These are phyloP conservation scores for Hysterium pulicare DNA, from an alignment of 2,329 filamentous ascomycete genomes.

Conservation along the genomic window DNA sequence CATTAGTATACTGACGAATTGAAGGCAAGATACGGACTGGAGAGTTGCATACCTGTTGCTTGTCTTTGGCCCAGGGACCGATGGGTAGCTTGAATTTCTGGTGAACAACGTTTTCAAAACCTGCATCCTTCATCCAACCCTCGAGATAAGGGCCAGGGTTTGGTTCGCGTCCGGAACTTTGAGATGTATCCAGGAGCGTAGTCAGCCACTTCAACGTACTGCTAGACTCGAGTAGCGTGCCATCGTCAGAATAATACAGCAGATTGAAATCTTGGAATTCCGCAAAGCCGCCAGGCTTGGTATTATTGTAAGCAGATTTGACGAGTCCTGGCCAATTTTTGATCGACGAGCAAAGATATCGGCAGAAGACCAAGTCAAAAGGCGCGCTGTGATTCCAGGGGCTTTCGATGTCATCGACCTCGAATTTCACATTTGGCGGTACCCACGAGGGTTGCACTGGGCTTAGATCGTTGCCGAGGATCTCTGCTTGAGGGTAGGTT, in stretches of 20 bases:
- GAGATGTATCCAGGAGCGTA: conserved; percentile 1
- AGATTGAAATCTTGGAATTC: conserved; percentile 49
- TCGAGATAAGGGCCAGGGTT: conserved; percentile 30
- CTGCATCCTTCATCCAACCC: conserved; percentile 38
- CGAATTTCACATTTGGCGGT: conserved; percentile 59
- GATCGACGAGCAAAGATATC: conserved; percentile 51
- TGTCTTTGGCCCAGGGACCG: conserved; percentile 22
- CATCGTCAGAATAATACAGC: conserved; percentile 37
- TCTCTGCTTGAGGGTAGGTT: conserved; percentile 19
- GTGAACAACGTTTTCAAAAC: conserved; percentile 44
- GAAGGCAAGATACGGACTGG: background rate
- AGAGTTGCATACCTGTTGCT: conserved; percentile 10
- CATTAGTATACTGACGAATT: conserved; percentile 5
- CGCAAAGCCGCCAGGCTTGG: conserved; percentile 47
- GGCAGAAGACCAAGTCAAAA: conserved; percentile 57
- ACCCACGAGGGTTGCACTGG: conserved; percentile 51
- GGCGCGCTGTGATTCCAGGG: conserved; percentile 52
- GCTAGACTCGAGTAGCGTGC: conserved; percentile 22
- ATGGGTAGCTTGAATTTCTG: conserved; percentile 24
- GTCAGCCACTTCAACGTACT: conserved; percentile 11
- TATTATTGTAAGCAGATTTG: conserved; percentile 46
- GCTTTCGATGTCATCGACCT: conserved; percentile 61
- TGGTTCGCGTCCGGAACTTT: conserved; percentile 4
- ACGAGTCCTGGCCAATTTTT: conserved; percentile 52
- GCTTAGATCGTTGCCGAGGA: conserved; percentile 41